These are phyloP conservation scores for Elaeis guineensis DNA, from an alignment of 176 grass and related monocot genomes.

Conservation along the genomic window DNA sequence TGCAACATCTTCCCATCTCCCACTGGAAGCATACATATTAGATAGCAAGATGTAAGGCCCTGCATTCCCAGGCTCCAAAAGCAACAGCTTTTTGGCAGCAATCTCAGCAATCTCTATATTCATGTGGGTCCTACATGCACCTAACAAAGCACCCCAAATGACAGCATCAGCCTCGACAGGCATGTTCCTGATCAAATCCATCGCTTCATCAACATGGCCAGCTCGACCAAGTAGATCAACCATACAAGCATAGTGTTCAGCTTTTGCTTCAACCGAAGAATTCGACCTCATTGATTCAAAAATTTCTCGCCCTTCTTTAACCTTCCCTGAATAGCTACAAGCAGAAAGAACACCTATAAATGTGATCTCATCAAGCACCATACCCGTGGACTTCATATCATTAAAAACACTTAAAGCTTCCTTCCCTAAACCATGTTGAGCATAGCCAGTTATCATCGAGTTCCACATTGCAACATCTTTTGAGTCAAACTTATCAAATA, in stretches of 20 bases:
- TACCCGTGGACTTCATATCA: conserved; percentile 38
- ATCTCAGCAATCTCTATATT: conserved; percentile 58
- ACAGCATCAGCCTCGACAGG: conserved; percentile 54
- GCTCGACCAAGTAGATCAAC: conserved; percentile 71
- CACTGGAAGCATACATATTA: conserved; percentile 60
- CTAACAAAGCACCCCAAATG: conserved; percentile 69
- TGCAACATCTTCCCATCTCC: conserved; percentile 71
- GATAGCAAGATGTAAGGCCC: conserved; percentile 64
- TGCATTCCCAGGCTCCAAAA: conserved; percentile 53
- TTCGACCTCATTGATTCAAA: conserved; percentile 46
- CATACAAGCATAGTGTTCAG: conserved; percentile 69
- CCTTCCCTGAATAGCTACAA: conserved; percentile 74
- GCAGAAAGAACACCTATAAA: conserved; percentile 65
- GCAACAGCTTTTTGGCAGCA: conserved; percentile 62
- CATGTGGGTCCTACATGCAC: conserved; percentile 69
- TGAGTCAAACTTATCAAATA: conserved; percentile 44
- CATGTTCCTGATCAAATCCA: conserved; percentile 56
- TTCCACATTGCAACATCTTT: conserved; percentile 87
- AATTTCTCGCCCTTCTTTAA: conserved; percentile 51
- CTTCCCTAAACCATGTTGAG: conserved; percentile 64
- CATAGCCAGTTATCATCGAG: conserved; percentile 74
- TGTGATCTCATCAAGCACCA: conserved; percentile 55
- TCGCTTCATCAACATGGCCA: conserved; percentile 48
- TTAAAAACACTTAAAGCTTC: conserved; percentile 53
- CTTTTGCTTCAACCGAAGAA: conserved; percentile 31